Evolutionary conservation across 2,329 filamentous ascomycete genomes (phyloP), one percentile per base, ranked within the genome.

Genomic region (Albophoma yamanashiensis): DNA sequence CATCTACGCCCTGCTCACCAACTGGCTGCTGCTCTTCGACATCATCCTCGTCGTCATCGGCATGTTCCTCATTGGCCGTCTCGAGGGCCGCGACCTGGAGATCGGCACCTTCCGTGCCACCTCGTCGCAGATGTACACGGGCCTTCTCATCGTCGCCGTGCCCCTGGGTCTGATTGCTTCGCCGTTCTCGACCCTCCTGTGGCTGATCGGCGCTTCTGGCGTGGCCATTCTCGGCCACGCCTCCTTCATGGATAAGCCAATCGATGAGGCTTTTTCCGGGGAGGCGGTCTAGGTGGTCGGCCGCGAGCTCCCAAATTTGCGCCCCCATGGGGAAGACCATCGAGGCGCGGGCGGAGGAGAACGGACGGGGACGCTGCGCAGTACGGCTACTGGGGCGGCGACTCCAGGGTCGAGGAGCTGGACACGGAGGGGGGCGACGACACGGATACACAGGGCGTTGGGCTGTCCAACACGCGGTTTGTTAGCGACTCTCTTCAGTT

Each of bases 261-360:
- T 97, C 82, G 94, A 97, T 87, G 93, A 95, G 92, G 92, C 92
- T 97, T 99, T 99, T 97, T 97, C 93, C 84, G 94, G 95, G 92
- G 94, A 99, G 93, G 93, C 94, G 92, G 94, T 99, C 89, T 99
- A 97, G 87, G 84, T 95, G 92, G 92, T 97, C 94, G 93, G 91
- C 93, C 93, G 94, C 94, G 89, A 94, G 89, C 92, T 96, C 93
- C 92, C 84, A 82, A 87, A 86, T 79, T 77, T 83, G 87, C 89
- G 92, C 92, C 92, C 90, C 88, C 82, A 85, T 92, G 90, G 93
- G 93, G 92, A 97, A 97, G 93, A 97, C 91, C 92, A 94, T 89
- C 91, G 84, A 89, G 91, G 89, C 89, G 87, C 83, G 85, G 82
- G 78, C 82, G 84, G 82, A 85, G 83, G 80, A 84, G 79, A 76